Evolutionary conservation across 495 filamentous ascomycete genomes (phyloP).

Genomic region (Darksidea phi): DNA sequence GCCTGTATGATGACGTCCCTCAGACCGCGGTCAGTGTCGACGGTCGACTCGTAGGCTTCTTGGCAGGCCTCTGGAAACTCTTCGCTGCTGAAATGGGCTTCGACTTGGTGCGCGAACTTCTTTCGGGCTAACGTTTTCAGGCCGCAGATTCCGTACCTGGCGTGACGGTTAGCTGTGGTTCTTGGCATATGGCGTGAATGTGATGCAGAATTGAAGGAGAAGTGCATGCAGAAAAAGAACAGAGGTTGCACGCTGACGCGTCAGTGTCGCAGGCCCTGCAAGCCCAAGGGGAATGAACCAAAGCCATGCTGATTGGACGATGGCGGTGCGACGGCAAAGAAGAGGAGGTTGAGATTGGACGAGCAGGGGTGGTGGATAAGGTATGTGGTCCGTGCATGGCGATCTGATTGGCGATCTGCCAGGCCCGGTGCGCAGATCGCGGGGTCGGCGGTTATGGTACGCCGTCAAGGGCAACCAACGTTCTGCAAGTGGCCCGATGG

Average conservation of each 20-base stretch:
- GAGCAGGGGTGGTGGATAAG: slow-evolving; percentile 11
- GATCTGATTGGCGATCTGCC: slow-evolving; percentile 24
- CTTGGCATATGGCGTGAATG: neutral
- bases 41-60: slow-evolving; percentile 47
- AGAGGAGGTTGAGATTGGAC: slow-evolving; percentile 6
- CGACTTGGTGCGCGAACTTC: slow-evolving; percentile 44
- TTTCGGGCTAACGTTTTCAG: slow-evolving; percentile 44
- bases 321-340: slow-evolving; percentile 10
- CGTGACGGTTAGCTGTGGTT: slow-evolving; percentile 9
- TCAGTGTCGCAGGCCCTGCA: slow-evolving; percentile 13
- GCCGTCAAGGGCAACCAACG: neutral
- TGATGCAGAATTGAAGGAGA: neutral
- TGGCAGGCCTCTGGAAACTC: slow-evolving; percentile 46
- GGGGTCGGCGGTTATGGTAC: slow-evolving; percentile 8
- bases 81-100: slow-evolving; percentile 35
- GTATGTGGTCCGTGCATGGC: neutral
- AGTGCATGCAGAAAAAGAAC: neutral
- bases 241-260: slow-evolving; percentile 14
- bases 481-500: slow-evolving; percentile 1
- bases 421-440: slow-evolving; percentile 14
- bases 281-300: neutral
- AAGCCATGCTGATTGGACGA: slow-evolving; percentile 6
- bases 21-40: slow-evolving; percentile 45
- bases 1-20: slow-evolving; percentile 44
- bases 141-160: slow-evolving; percentile 46